A percentile compares a stretch with the other conserved stretches of the same genome.
Evolutionary conservation across 169 alveolate genomes (phyloP).

Genomic region (Eimeria necatrix): DNA sequence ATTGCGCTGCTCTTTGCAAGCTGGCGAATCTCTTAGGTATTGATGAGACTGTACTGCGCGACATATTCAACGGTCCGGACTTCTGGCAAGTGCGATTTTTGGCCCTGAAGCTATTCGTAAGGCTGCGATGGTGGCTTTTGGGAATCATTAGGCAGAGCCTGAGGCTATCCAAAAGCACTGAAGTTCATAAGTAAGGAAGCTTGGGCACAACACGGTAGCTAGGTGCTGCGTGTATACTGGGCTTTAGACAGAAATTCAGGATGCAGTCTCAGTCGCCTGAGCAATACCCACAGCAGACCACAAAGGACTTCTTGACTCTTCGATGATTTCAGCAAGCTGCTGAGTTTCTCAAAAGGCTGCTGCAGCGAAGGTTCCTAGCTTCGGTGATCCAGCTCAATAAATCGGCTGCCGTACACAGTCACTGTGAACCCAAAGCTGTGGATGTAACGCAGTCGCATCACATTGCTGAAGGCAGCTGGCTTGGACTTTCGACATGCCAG

Average conservation of each 20-base stretch:
- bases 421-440: not conserved
- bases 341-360: not conserved
- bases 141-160: conserved; percentile 54
- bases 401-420: too few relatives aligned
- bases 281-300: too few relatives aligned
- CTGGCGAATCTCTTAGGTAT: conserved; percentile 60
- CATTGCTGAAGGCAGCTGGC: conserved; percentile 70
- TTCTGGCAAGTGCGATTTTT: conserved; percentile 39
- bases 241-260: too few relatives aligned
- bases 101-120: conserved; percentile 53
- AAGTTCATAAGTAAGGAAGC: conserved; percentile 44
- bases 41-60: conserved; percentile 57
- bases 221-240: too few relatives aligned
- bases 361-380: not conserved
- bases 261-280: too few relatives aligned
- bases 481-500: conserved; percentile 53
- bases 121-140: conserved; percentile 66
- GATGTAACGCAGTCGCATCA: conserved; percentile 68
- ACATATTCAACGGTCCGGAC: conserved; percentile 14
- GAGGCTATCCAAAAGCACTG: conserved; percentile 6
- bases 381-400: not conserved
- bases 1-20: not conserved
- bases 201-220: too few relatives aligned
- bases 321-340: not conserved
- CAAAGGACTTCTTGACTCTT: not conserved